Evolutionary conservation across 805 yeast species (phyloP), one percentile per base, ranked within the genome.

Genomic region (Barnettozyma sucrosica): DNA sequence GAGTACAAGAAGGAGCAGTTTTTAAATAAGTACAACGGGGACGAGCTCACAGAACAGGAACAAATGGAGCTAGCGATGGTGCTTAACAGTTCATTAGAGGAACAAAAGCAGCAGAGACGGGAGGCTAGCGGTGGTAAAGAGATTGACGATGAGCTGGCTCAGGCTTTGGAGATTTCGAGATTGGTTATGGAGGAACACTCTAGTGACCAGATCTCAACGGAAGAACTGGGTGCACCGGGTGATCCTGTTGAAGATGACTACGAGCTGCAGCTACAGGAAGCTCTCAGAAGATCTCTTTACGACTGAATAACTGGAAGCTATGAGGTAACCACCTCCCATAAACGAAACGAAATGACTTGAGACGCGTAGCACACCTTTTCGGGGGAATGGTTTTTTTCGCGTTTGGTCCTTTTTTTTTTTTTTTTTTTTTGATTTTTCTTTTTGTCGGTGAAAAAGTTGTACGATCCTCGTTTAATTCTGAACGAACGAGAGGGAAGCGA

Each of bases 21-120:
- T n/a, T 16, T 56, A 19, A 46, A 45, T 7, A 54, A 54, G 42
- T 61, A 56, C 40, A 59, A 61, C 41, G 63, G 63, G 4, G 48
- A 41, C 11, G 58, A 54, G 9, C 20, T 55, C 2, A 41, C 47
- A 1, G 51, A 45, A 5, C 50, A 52, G 3, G 65, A 61, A 28
- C 58, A 61, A 25, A 36, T 61, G 2, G 62, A 61, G 41, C 41
- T 61, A 13, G 65, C 63, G 0, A 54, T 58, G 52, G 63, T 58
- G 1, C 30, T 59, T 28, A 58, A 55, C 33, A 19, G 45, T 5
- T 59, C 63, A 0, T 5, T 57, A 20, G 50, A 57, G n/a, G 52
- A 53, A 6, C 41, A 46, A 9, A 34, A 30, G 3, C 14, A 39
- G 23, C 44, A 14, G 50, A 37, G 55, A 51, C 28, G n/a, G 39